Evolutionary conservation across 1,284 basidiomycete genomes (phyloP).

Genomic region (Puccinia hordei): DNA sequence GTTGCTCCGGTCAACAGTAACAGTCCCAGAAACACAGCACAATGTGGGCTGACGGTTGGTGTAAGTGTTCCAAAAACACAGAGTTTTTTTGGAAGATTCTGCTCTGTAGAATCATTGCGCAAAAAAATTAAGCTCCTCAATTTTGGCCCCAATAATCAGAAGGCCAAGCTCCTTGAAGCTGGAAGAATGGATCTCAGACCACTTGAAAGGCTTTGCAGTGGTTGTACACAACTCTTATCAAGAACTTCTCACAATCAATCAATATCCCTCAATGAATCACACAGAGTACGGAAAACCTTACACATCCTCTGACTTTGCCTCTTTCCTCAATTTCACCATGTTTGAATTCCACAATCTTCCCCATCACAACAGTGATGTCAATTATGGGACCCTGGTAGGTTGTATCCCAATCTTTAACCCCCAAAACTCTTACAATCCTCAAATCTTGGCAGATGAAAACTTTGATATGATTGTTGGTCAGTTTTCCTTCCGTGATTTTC

Average conservation of each 20-base stretch:
- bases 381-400: background rate
- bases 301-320: slow-evolving; percentile 10
- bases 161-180: background rate
- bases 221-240: no score
- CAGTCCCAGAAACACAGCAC: background rate
- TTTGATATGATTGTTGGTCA: background rate
- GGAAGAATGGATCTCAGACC: no score
- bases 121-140: background rate
- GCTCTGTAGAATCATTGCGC: background rate
- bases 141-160: background rate
- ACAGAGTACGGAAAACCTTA: no score
- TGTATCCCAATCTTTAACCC: slow-evolving; percentile 5
- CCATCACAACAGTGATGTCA: background rate
- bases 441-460: background rate
- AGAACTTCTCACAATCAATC: no score
- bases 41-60: slow-evolving; percentile 4
- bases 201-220: no score
- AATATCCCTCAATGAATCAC: no score
- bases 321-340: slow-evolving; percentile 4
- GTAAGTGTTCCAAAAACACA: background rate
- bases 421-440: background rate
- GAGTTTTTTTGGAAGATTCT: background rate
- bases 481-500: slow-evolving; percentile 2
- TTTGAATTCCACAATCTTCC: background rate
- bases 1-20: background rate